Percentiles rank a stretch among this genome's conserved stretches.
phyloP scores from a whole-genome alignment of 805 yeast genomes.

The Cyberlindnera euphorbiae region DNA sequence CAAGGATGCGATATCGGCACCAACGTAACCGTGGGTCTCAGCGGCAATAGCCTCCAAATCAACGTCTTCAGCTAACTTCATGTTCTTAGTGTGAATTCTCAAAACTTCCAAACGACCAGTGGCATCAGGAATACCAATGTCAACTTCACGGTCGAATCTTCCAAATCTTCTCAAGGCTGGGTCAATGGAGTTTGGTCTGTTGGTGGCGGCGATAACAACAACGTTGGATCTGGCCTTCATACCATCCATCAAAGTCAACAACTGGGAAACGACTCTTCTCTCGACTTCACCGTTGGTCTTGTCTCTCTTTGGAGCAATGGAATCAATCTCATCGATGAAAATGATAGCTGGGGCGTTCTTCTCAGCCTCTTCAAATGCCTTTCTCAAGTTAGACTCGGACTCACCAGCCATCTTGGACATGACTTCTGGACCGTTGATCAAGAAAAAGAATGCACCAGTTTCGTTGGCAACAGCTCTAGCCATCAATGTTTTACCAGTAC shows the following conservation, averaged over 20 bases:
- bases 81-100: constrained; percentile 96
- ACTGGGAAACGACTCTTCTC: constrained; percentile 97
- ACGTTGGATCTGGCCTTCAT: constrained; percentile 99
- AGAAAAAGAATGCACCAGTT: constrained; percentile 97
- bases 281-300: constrained; percentile 99
- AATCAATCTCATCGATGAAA: constrained; percentile 97
- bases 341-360: constrained; percentile 97
- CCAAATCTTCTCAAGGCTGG: constrained; percentile 87
- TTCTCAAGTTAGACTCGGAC: constrained; percentile 92
- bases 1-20: constrained; percentile 96
- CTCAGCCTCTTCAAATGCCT: constrained; percentile 99
- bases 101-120: constrained; percentile 96
- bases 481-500: constrained; percentile 99
- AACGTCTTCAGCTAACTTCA: constrained; percentile 93
- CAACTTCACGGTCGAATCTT: constrained; percentile 85
- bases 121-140: constrained; percentile 95
- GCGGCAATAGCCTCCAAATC: constrained; percentile 93
- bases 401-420: constrained; percentile 99
- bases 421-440: constrained; percentile 98
- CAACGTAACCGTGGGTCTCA: constrained; percentile 99
- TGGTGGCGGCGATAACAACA: constrained; percentile 97
- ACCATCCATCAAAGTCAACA: constrained; percentile 98
- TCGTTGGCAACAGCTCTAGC: constrained; percentile 99
- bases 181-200: constrained; percentile 70
- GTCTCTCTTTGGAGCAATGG: constrained; percentile 99